Evolutionary conservation across 805 yeast species (phyloP).

Genomic region (Candida coleopterorum): DNA sequence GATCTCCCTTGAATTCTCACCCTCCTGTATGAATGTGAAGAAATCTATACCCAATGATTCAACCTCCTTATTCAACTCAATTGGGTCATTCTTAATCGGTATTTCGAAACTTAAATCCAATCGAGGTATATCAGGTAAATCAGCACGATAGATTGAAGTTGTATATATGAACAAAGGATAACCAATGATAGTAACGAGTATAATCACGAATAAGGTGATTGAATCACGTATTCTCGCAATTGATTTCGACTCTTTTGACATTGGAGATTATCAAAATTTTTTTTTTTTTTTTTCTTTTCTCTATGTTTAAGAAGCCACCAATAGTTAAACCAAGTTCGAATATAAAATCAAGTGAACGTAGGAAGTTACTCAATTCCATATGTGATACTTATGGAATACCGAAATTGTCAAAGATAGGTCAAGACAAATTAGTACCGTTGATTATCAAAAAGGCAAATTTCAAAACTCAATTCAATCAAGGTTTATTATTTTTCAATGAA

Average conservation of each 20-base stretch:
- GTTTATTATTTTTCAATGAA: conserved; percentile 61
- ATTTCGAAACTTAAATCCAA: conserved; percentile 1
- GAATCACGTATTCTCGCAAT: conserved; percentile 9
- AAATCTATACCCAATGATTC: not conserved
- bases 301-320: conserved; percentile 53
- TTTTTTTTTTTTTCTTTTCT: not conserved
- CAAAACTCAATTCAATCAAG: conserved; percentile 49
- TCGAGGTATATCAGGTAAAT: conserved; percentile 37
- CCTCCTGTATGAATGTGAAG: conserved; percentile 1
- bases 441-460: conserved; percentile 61
- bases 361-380: conserved; percentile 44
- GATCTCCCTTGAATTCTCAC: not conserved
- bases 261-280: not conserved
- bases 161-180: conserved; percentile 58
- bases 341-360: conserved; percentile 76
- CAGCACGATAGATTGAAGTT: conserved; percentile 60
- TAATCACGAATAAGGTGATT: conserved; percentile 11
- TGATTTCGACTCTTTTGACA: conserved; percentile 1
- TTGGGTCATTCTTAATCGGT: not conserved
- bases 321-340: conserved; percentile 71
- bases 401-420: conserved; percentile 37
- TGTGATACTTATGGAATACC: conserved; percentile 39
- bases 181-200: conserved; percentile 33
- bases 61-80: not conserved
- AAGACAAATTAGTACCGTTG: conserved; percentile 43